Evolutionary conservation across 495 filamentous ascomycete species (phyloP), one percentile per base, ranked within the genome.

Genomic region (Tuber microsphaerosporum): DNA sequence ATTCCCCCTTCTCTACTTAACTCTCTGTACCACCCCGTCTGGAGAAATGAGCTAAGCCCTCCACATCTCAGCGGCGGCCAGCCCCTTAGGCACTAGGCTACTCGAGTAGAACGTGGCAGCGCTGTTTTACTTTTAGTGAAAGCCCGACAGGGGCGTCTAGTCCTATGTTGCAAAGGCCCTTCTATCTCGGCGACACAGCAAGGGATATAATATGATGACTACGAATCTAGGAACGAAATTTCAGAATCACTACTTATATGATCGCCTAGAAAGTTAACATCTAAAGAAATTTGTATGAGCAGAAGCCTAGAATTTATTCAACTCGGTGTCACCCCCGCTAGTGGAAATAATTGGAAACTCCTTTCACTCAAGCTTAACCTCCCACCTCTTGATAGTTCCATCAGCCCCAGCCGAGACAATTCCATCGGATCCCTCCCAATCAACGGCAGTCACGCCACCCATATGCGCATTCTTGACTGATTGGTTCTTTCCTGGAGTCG

Each of bases 311-410:
- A 65, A 34, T 34, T 56, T 65, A 19, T 65, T 16, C 56, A 65
- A 65, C 56, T 65, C 56, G 56, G 16, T 19, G 31, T 65, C 56
- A 34, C 31, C 26, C 14, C 56, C 14, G 26, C 26, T 65, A 6
- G 31, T 19, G 31, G 17, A 65, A 31, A 34, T 12, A 16, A 14
- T 34, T 65, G 56, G 16, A 31, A 16, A 17, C 56, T 8, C 56
- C 56, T 65, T 65, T 34, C 12, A 65, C 26, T 61, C 72, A 14
- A 81, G 41, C 78, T 90, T 87, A 4, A 97, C 90, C 76, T 86
- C 87, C 95, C 95, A 98, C 69, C 93, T 87, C 87, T 97, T 99
- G 37, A 98, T 88, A 0, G 92, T 89, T 68, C 92, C 94, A 88
- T 99, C 95, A 2, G 91, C 92, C 17, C 95, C 95, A 41, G 88